Base-by-base conservation (phyloP, 257 asterid genomes). In the Fraxinus americana region DNA sequence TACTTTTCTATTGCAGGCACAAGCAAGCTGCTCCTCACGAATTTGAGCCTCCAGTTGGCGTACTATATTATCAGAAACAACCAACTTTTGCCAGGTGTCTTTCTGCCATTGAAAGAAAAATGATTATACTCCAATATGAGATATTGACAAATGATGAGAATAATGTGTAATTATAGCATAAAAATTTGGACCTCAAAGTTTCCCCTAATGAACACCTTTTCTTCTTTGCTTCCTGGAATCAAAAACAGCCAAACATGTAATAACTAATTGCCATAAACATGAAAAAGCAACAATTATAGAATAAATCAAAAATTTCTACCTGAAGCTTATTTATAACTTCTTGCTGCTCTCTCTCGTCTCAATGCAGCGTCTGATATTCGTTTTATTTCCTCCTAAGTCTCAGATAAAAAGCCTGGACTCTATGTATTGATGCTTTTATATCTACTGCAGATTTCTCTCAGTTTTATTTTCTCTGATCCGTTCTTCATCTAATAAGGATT, bases 391-490 rank as follows among this genome's bases (percentile, higher is more conserved):
- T 90, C 92, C 71, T 86, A 85, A 2, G 97, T 92, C 91, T 93
- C 97, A 36, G 91, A 94, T 81, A 90, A 1, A 29, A 1, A 36
- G 91, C 96, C 82, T 91, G 98, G 76, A 89, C 89, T 80, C 90
- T 90, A 78, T 89, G 96, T 77, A 90, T 73, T 63, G 97, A 89
- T 83, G 82, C 73, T 86, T 90, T 93, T 87, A 91, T 50, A 85
- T 93, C 92, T 41, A 77, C 77, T 38, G 86, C 81, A 83, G 98
- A 97, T 81, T 91, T 95, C 77, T 93, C 97, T 35, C 97, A 87
- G 81, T 95, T 98, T 76, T 91, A 92, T 85, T 89, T 90, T 85
- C 97, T 93, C 85, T 89, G 98, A 54, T 91, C 96, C 97, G 97
- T 83, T 95, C 99, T 86, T 95, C 98, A 67, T 91, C 96, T 84